Conservation (phyloP, 192 early-diverging fungal species). For the Mycoemilia scoparia region DNA sequence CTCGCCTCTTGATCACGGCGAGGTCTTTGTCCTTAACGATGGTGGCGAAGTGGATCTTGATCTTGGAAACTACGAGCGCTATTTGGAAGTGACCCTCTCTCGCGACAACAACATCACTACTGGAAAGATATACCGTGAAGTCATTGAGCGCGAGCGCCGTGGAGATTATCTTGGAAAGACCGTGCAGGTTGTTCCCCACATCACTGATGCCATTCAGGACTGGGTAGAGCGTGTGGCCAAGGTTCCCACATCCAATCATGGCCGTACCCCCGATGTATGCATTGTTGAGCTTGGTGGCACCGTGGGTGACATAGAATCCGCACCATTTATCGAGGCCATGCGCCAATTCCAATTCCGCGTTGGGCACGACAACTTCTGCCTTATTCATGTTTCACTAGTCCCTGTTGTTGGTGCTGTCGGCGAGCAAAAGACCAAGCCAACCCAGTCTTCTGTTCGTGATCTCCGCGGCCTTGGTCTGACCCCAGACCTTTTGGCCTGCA, state of each 20-base stretch:
- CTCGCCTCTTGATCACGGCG: conserved; percentile 94
- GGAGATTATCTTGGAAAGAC: conserved; percentile 98
- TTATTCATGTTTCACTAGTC: conserved; percentile 94
- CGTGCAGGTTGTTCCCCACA: conserved; percentile 96
- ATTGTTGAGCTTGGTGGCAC: conserved; percentile 97
- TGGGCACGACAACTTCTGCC: conserved; percentile 91
- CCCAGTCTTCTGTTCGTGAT: conserved; percentile 88
- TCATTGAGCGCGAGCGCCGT: conserved; percentile 85
- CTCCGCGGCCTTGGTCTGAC: conserved; percentile 84
- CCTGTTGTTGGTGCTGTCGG: conserved; percentile 94
- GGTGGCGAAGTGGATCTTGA: conserved; percentile 98
- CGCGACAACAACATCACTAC: conserved; percentile 99
- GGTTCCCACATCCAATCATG: conserved; percentile 61
- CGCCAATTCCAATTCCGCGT: conserved; percentile 99
- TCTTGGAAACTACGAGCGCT: conserved; percentile 98
- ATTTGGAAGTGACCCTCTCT: conserved; percentile 80
- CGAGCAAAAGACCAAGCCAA: conserved; percentile 99
- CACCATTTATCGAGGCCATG: conserved; percentile 99
- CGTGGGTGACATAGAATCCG: conserved; percentile 97
- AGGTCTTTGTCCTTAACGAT: conserved; percentile 96
- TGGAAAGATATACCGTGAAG: conserved; percentile 91
- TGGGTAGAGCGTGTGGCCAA: conserved; percentile 94
- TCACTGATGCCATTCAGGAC: conserved; percentile 93
- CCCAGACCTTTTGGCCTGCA: conserved; percentile 94
- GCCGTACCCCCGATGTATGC: conserved; percentile 73